Evolutionary conservation across 352 stramenopile genomes (phyloP).

Genomic region (Phytophthora palmivora): DNA sequence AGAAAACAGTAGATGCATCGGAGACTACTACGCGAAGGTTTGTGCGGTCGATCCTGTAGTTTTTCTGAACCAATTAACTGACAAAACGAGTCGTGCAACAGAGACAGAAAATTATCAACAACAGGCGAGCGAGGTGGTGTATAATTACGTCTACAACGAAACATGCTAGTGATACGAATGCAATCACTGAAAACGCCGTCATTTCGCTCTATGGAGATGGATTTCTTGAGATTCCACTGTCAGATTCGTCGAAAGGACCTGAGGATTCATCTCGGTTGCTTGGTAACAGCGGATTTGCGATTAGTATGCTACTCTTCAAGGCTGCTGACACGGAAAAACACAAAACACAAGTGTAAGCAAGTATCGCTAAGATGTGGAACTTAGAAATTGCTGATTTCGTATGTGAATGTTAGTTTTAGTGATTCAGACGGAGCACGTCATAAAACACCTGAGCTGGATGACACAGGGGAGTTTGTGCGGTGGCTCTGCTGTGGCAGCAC

Average conservation of each 20-base stretch:
- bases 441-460: constrained; percentile 60
- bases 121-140: not conserved
- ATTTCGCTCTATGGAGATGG: constrained; percentile 63
- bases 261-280: constrained; percentile 4
- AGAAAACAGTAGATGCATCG: not conserved
- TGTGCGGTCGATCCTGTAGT: not conserved
- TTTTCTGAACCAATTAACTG: too few relatives aligned
- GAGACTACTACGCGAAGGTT: not conserved
- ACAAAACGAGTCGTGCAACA: too few relatives aligned
- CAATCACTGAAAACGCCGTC: constrained; percentile 15
- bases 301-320: constrained; percentile 57
- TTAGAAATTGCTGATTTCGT: too few relatives aligned
- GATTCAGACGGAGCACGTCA: constrained; percentile 52
- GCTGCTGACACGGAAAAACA: constrained; percentile 47
- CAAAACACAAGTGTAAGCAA: constrained; percentile 41
- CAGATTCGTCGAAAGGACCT: not conserved
- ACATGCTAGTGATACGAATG: not conserved
- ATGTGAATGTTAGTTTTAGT: not conserved
- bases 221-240: constrained; percentile 50
- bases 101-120: not conserved
- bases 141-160: not conserved
- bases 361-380: too few relatives aligned
- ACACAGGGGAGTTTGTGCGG: constrained; percentile 61
- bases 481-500: constrained; percentile 73
- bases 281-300: constrained; percentile 35